A percentile compares a stretch with the other conserved stretches of the same genome.
Conservation (phyloP, 2,329 filamentous ascomycete species). For the Sarocladium kiliense region DNA sequence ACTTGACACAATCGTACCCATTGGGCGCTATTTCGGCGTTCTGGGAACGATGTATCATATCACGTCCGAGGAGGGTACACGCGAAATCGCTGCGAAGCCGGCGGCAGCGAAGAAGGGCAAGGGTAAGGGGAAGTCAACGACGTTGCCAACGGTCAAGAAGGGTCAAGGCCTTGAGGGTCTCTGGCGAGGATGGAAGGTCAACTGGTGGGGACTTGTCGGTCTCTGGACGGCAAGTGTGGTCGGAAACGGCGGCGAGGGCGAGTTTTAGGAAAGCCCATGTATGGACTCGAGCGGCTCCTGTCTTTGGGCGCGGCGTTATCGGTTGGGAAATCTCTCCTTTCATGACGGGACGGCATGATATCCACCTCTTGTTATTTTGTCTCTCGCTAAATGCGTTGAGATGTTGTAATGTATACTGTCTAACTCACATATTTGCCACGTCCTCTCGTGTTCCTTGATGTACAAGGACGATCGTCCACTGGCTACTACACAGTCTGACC, state of each 20-base stretch:
- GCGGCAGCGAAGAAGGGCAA: slow-evolving; percentile 26
- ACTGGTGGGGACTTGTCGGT: slow-evolving; percentile 71
- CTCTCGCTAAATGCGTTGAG: not conserved
- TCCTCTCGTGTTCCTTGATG: not conserved
- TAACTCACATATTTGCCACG: not conserved
- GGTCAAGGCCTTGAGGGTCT: slow-evolving; percentile 66
- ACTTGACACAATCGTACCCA: slow-evolving; percentile 71
- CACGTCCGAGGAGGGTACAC: slow-evolving; percentile 71
- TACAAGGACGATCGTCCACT: too few relatives aligned
- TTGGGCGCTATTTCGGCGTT: slow-evolving; percentile 78
- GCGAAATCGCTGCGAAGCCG: slow-evolving; percentile 35
- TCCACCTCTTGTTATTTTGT: slow-evolving; percentile 7
- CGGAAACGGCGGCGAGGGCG: slow-evolving; percentile 55
- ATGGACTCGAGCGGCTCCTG: slow-evolving; percentile 1
- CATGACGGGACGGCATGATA: slow-evolving; percentile 10
- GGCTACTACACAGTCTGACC: too few relatives aligned
- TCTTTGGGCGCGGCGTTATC: slow-evolving; percentile 9
- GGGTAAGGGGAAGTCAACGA: slow-evolving; percentile 23
- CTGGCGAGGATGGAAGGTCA: slow-evolving; percentile 72
- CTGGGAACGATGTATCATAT: slow-evolving; percentile 90
- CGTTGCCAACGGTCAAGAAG: slow-evolving; percentile 36
- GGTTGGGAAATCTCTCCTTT: slow-evolving; percentile 9
- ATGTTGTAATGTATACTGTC: slow-evolving; percentile 3
- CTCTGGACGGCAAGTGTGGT: slow-evolving; percentile 66
- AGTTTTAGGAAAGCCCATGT: slow-evolving; percentile 37